Evolutionary conservation across 192 early-diverging fungal genomes (phyloP).

Genomic region (Linnemannia zychae): DNA sequence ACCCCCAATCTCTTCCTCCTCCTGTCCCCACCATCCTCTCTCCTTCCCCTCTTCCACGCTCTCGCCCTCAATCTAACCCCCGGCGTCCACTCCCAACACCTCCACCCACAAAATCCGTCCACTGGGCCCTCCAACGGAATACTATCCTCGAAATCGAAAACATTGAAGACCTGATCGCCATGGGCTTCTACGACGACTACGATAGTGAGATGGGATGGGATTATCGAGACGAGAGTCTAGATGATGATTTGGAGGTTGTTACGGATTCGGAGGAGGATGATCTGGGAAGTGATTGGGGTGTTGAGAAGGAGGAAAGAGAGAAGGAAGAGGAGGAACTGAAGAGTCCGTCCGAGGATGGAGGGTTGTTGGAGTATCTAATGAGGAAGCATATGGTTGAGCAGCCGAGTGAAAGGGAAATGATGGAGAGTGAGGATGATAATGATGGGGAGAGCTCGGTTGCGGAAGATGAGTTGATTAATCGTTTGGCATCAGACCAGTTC

Average conservation of each 20-base stretch:
- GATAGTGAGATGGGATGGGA: slow-evolving; percentile 33
- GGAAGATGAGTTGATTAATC: slow-evolving; percentile 25
- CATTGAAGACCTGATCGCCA: slow-evolving; percentile 15
- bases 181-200: slow-evolving; percentile 28
- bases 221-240: slow-evolving; percentile 26
- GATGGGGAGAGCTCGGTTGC: slow-evolving; percentile 19
- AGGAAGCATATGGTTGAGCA: background rate
- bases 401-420: background rate
- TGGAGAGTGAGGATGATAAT: background rate
- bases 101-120: slow-evolving; percentile 15
- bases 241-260: background rate
- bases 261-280: slow-evolving; percentile 5
- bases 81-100: slow-evolving; percentile 30
- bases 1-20: background rate
- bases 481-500: background rate
- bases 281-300: background rate
- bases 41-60: too few relatives aligned
- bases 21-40: background rate
- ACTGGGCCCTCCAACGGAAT: slow-evolving; percentile 17
- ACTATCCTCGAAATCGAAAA: slow-evolving; percentile 19
- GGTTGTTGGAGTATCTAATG: background rate
- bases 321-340: background rate
- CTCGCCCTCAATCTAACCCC: background rate
- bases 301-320: background rate
- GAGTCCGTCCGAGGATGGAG: slow-evolving; percentile 16